phyloP scores from a whole-genome alignment of 2,329 filamentous ascomycete species.

The Diaporthe destruens region DNA sequence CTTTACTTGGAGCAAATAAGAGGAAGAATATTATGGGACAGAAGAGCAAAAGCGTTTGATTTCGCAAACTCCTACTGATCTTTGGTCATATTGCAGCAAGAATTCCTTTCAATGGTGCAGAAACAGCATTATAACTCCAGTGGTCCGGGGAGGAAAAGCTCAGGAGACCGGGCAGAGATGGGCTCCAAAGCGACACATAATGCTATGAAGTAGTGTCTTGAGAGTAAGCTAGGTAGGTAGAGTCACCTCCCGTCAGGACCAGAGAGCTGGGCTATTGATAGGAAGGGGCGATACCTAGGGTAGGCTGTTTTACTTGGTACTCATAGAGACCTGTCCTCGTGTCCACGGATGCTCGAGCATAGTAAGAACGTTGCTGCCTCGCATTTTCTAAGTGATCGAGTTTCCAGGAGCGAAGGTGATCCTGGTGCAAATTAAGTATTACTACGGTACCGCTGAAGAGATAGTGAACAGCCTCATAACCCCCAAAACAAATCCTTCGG shows the following conservation, averaged over 20 bases:
- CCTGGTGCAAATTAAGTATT: background rate
- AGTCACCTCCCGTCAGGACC: conserved; percentile 9
- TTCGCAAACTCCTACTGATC: too few species aligned
- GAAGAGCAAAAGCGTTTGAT: too few species aligned
- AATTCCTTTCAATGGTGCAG: too few species aligned
- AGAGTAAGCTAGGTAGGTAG: too few species aligned
- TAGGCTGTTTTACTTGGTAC: conserved; percentile 3
- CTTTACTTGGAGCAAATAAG: too few species aligned
- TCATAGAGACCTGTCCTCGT: background rate
- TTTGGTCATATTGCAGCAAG: too few species aligned
- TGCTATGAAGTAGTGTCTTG: background rate
- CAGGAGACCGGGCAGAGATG: conserved; percentile 1
- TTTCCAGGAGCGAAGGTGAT: background rate
- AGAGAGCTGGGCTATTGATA: background rate
- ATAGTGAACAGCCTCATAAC: background rate
- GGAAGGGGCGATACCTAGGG: background rate
- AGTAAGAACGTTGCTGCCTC: conserved; percentile 1
- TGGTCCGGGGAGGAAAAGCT: background rate
- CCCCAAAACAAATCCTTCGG: background rate
- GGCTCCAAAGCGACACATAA: background rate
- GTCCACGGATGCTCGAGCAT: conserved; percentile 16
- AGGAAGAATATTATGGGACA: too few species aligned
- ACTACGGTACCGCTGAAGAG: background rate
- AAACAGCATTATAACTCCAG: too few species aligned
- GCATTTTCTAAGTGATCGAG: conserved; percentile 5